phyloP scores from a whole-genome alignment of 163 green algal species.

The Trebouxia gelatinosa region DNA sequence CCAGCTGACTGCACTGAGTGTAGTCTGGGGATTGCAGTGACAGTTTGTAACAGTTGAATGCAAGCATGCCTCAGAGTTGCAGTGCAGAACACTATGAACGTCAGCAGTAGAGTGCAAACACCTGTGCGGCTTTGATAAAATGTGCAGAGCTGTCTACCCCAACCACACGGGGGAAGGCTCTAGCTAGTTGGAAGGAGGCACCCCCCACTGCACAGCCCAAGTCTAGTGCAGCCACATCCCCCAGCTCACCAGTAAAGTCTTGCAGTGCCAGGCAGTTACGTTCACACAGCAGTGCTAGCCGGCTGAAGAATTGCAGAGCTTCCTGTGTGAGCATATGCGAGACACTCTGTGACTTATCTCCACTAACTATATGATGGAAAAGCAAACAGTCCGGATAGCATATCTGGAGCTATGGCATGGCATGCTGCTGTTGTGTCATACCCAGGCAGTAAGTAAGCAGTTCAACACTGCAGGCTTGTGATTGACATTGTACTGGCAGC shows the following conservation, averaged over 20 bases:
- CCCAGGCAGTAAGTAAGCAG: no score
- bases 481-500: no score
- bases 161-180: conserved; percentile 50
- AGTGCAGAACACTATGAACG: no score
- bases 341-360: background rate
- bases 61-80: no score
- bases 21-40: no score
- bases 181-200: conserved; percentile 48
- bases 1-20: background rate
- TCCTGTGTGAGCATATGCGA: conserved; percentile 44
- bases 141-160: conserved; percentile 55
- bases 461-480: no score
- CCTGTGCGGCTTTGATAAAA: conserved; percentile 56
- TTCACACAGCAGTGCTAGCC: conserved; percentile 44
- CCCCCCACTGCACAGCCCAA: conserved; percentile 58
- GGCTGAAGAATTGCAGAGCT: conserved; percentile 55
- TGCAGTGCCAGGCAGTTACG: conserved; percentile 42
- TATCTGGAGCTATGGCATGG: conserved; percentile 78
- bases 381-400: no score
- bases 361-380: no score
- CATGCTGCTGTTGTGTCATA: no score
- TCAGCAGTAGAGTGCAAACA: no score
- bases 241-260: conserved; percentile 53
- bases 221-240: conserved; percentile 44
- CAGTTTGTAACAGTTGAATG: no score